These are phyloP conservation scores for Vinca minor DNA, from an alignment of 257 asterid genomes.

Conservation along the genomic window DNA sequence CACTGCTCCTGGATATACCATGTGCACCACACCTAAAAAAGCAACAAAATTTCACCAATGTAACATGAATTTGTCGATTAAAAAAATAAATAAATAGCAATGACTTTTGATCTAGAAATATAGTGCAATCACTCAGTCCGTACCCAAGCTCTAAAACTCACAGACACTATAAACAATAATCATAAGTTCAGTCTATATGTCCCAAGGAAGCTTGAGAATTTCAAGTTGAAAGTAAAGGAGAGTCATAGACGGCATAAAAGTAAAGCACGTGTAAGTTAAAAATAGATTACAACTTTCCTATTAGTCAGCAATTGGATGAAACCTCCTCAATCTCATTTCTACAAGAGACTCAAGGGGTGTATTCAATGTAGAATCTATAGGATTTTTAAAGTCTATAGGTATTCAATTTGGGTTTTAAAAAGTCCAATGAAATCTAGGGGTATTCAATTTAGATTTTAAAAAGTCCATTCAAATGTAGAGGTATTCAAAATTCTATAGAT, in stretches of 20 bases:
- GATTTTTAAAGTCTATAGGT: no score
- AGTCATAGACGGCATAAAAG: not conserved
- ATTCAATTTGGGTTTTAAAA: no score
- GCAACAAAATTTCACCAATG: not conserved
- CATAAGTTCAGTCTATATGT: not conserved
- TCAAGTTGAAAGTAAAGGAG: not conserved
- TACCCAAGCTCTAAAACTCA: not conserved
- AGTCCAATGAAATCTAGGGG: no score
- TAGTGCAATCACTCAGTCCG: not conserved
- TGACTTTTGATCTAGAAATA: no score
- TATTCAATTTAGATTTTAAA: no score
- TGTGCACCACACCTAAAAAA: slow-evolving; percentile 60
- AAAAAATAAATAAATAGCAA: not conserved
- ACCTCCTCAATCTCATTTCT: not conserved
- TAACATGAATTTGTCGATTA: not conserved
- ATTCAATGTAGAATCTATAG: no score
- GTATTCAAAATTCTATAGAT: no score
- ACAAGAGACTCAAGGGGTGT: no score
- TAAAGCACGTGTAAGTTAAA: not conserved
- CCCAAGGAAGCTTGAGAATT: not conserved
- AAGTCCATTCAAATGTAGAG: no score
- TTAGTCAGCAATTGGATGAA: not conserved
- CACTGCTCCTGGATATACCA: slow-evolving; percentile 96
- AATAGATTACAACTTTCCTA: not conserved
- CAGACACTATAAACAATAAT: not conserved